Base-by-base conservation (phyloP, 768 basidiomycete genomes). In the Chlorophyllum brunneum region DNA sequence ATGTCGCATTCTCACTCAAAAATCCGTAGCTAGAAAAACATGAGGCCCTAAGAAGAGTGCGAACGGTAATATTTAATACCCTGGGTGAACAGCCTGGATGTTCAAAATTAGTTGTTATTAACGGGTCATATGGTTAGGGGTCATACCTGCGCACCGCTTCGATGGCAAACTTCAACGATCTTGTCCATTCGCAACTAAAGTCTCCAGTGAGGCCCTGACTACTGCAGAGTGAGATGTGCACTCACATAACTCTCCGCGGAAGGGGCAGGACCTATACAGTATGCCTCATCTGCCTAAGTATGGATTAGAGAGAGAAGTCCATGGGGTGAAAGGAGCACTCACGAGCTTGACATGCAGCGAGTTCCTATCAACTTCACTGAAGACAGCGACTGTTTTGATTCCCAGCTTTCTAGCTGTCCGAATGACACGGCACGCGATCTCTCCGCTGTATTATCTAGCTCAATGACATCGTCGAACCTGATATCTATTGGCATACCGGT, bases 361-460 rank as follows among this genome's bases (percentile, higher is more conserved):
- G 62, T 86, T 75, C 45, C 74, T 80, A 58, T 98, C 95, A 5
- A 83, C 91, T 41, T 95, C 91, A 55, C 88, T 92, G 64, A 88
- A 97, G 5, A 98, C 89, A 0, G 93, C 93, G 13, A 97, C 94
- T 0, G 91, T 93, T 76, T 80, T 85, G 65, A 97, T 86, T 0
- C 95, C 94, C 3, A 97, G 73, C 63, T 87, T 88, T 66, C 76
- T 83, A 2, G 92, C 91, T 0, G 94, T 95, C 22, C 89, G 85
- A 50, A 95, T 95, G 38, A 98, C 91, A 16, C 94, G 85, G 66
- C 95, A 97, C 4, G 94, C 93, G 57, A 98, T 98, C 69, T 98
- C 94, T 41, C 94, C 94, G 67, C 93, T 95, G 56, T 11, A 30
- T 9, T 24, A 1, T 15, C 48, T 4, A 34, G 15, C 16, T 54